phyloP scores from a whole-genome alignment of 192 early-diverging fungal genomes.

The Gorgonomyces haynaldii region DNA sequence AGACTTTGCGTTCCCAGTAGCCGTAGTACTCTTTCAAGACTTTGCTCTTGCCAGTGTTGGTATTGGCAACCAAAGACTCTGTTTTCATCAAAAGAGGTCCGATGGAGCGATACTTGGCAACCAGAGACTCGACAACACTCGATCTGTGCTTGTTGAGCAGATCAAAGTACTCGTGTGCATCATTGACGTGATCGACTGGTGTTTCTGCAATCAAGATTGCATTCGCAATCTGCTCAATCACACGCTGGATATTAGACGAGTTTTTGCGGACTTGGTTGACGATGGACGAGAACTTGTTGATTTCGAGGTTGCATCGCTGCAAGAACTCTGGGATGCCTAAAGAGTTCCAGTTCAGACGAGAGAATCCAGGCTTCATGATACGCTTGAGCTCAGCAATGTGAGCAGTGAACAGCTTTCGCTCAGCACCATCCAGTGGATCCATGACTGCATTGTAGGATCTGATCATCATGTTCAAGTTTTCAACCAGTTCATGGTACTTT shows the following conservation, averaged over 20 bases:
- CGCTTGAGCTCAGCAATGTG: slow-evolving; percentile 48
- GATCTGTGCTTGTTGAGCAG: slow-evolving; percentile 39
- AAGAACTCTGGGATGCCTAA: slow-evolving; percentile 53
- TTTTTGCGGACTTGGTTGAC: slow-evolving; percentile 52
- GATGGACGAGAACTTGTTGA: slow-evolving; percentile 49
- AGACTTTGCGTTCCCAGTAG: slow-evolving; percentile 43
- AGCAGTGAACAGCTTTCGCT: slow-evolving; percentile 33
- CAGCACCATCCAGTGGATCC: slow-evolving; percentile 39
- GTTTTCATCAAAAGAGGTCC: slow-evolving; percentile 53
- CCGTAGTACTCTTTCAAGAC: slow-evolving; percentile 47
- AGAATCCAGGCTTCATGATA: slow-evolving; percentile 52
- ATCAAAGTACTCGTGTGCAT: slow-evolving; percentile 56
- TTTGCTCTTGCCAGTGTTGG: slow-evolving; percentile 49
- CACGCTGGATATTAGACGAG: slow-evolving; percentile 41
- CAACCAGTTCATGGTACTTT: slow-evolving; percentile 46
- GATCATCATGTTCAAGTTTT: slow-evolving; percentile 44
- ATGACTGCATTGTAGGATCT: slow-evolving; percentile 32
- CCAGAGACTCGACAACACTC: slow-evolving; percentile 31
- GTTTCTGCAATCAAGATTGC: slow-evolving; percentile 40
- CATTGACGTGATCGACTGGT: slow-evolving; percentile 30
- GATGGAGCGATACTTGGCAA: slow-evolving; percentile 43
- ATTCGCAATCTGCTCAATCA: slow-evolving; percentile 37
- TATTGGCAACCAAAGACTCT: slow-evolving; percentile 50
- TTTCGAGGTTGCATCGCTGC: slow-evolving; percentile 43
- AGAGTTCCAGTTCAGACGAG: slow-evolving; percentile 52